These are phyloP conservation scores for Fusarium temperatum DNA, from an alignment of 2,329 filamentous ascomycete genomes.

Conservation along the genomic window DNA sequence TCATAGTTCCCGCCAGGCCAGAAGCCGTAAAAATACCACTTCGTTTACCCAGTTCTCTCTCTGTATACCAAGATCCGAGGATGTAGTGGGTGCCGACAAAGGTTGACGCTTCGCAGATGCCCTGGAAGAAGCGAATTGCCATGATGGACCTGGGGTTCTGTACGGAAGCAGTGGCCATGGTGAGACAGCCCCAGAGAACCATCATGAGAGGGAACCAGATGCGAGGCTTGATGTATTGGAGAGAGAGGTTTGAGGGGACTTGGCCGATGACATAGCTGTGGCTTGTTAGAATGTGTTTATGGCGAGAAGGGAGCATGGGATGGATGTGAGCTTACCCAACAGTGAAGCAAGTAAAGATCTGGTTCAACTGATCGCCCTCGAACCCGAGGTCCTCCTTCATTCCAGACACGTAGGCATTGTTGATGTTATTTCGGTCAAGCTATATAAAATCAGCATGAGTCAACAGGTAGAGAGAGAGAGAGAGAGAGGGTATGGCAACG, in stretches of 20 bases:
- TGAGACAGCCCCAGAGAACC: constrained; percentile 70
- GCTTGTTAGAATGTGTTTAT: background rate
- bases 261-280: constrained; percentile 62
- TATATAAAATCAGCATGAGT: background rate
- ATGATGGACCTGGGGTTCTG: constrained; percentile 50
- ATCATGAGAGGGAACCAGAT: constrained; percentile 72
- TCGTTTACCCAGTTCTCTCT: constrained; percentile 68
- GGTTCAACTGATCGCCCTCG: constrained; percentile 53
- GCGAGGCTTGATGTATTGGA: constrained; percentile 71
- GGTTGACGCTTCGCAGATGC: constrained; percentile 51
- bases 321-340: constrained; percentile 43
- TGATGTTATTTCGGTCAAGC: constrained; percentile 52
- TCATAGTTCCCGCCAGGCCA: constrained; percentile 64
- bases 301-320: background rate
- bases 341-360: constrained; percentile 51
- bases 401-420: constrained; percentile 55
- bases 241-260: constrained; percentile 67
- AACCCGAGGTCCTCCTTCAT: constrained; percentile 59
- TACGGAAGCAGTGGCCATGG: constrained; percentile 61
- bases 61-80: constrained; percentile 66
- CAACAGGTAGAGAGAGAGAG: fast-evolving
- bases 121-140: constrained; percentile 53
- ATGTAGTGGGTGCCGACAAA: constrained; percentile 55
- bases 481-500: constrained; percentile 18
- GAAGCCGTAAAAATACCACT: constrained; percentile 70